Evolutionary conservation across 176 grass and related monocot species (phyloP), one percentile per base, ranked within the genome.

Genomic region (Zizania latifolia): DNA sequence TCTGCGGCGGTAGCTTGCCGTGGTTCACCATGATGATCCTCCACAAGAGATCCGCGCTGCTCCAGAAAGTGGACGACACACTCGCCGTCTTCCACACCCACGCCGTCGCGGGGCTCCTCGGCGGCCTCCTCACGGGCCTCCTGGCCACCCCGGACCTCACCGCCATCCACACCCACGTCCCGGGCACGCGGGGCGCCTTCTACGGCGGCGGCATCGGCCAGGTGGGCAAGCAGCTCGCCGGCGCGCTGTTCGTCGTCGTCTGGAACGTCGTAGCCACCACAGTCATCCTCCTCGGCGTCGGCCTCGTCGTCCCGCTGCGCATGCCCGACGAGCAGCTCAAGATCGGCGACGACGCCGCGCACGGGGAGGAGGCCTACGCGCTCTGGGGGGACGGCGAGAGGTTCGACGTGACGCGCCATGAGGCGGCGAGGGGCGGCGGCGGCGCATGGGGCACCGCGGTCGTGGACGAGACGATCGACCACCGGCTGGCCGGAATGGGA

Each of bases 1-100:
- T 81, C 48, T 78, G n/a, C 26, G 78, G 82, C 14, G 88, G 92
- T 44, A 64, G 79, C 43, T 14, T 94, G 12, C 88, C 92, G 0
- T 94, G 92, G 92, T 64, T 84, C 71, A 94, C 85, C 19, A 91
- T 94, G 92, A 91, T 94, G 85, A 78, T 88, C 51, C 82, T 94
- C 22, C 88, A 91, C 82, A 91, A 88, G 79, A 83, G 77, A 17
- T 94, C 71, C 22, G 1, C 65, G 2, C 23, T 94, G 11, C 92
- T 94, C 5, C 86, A 78, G 81, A 86, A 91, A 68, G 88, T 91
- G 4, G 92, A 94, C 58, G 92, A 91, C 88, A 94, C 88, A 1
- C 92, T 94, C 31, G 88, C 82, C 33, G 85, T 88, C 53, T 86
- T 94, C 65, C 88, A 94, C 79, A 94, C 87, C 32, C 91, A 90